A percentile compares a stretch with the other conserved stretches of the same genome.
Evolutionary conservation across 768 basidiomycete species (phyloP).

Genomic region (Serpula lacrymans): DNA sequence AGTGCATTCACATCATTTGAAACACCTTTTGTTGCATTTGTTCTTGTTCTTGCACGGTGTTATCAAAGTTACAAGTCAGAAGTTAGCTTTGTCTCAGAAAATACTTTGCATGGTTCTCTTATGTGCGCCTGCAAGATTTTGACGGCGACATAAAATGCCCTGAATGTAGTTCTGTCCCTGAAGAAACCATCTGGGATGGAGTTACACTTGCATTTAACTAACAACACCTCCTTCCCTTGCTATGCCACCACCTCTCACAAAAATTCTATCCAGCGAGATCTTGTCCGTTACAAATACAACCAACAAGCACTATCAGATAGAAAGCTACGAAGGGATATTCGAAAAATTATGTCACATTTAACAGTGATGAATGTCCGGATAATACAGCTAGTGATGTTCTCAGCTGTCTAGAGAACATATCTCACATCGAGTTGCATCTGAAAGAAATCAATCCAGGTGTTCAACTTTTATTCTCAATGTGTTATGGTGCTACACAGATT

Average conservation of each 20-base stretch:
- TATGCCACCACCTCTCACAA: slow-evolving; percentile 18
- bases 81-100: slow-evolving; percentile 21
- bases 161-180: slow-evolving; percentile 23
- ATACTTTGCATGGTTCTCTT: slow-evolving; percentile 36
- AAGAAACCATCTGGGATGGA: too few relatives aligned
- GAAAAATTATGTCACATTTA: background rate
- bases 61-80: slow-evolving; percentile 13
- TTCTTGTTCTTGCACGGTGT: slow-evolving; percentile 13
- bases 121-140: slow-evolving; percentile 18
- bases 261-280: slow-evolving; percentile 5
- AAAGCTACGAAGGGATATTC: background rate
- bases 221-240: slow-evolving; percentile 20
- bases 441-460: background rate
- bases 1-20: slow-evolving; percentile 29
- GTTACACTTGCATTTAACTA: slow-evolving; percentile 27
- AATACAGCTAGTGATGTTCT: background rate
- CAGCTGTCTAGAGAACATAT: background rate
- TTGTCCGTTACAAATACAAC: slow-evolving; percentile 1
- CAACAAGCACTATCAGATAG: slow-evolving; percentile 11
- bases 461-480: background rate
- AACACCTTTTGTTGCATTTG: slow-evolving; percentile 32
- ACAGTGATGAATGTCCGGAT: background rate
- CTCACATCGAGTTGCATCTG: background rate
- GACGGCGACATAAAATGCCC: slow-evolving; percentile 23
- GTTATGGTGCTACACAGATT: background rate